Evolutionary conservation across 1,284 basidiomycete species (phyloP).

Genomic region (Ceratobasidium sp.): DNA sequence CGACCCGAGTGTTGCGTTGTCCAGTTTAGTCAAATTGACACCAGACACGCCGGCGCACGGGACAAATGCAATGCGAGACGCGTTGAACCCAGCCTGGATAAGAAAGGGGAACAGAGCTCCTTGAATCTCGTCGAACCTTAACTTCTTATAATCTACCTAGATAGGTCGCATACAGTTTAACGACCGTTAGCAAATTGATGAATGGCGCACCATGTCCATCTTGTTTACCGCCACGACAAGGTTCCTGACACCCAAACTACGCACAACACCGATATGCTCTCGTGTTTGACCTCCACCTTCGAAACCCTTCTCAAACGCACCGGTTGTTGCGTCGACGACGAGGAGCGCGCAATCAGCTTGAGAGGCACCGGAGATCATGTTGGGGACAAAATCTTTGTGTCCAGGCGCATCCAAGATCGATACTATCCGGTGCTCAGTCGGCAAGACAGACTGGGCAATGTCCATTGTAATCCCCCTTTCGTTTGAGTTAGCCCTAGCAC

Average conservation of each 20-base stretch:
- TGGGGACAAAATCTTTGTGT: slow-evolving; percentile 97
- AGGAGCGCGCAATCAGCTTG: slow-evolving; percentile 97
- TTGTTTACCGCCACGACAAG: slow-evolving; percentile 96
- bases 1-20: slow-evolving; percentile 63
- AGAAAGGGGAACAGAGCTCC: slow-evolving; percentile 84
- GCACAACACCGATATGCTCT: slow-evolving; percentile 92
- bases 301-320: slow-evolving; percentile 97
- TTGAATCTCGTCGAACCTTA: slow-evolving; percentile 89
- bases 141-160: slow-evolving; percentile 85
- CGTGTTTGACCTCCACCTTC: slow-evolving; percentile 96
- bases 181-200: slow-evolving; percentile 6
- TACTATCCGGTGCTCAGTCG: slow-evolving; percentile 82
- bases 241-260: slow-evolving; percentile 95
- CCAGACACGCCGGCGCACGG: slow-evolving; percentile 94
- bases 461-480: slow-evolving; percentile 97
- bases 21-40: slow-evolving; percentile 78
- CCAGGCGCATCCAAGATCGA: slow-evolving; percentile 97
- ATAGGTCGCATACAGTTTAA: slow-evolving; percentile 32
- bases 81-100: slow-evolving; percentile 85
- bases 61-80: slow-evolving; percentile 83
- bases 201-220: slow-evolving; percentile 79
- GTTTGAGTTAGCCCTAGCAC: background rate
- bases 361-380: slow-evolving; percentile 98
- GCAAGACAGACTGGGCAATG: slow-evolving; percentile 86
- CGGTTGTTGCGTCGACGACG: slow-evolving; percentile 91